phyloP scores from a whole-genome alignment of 495 filamentous ascomycete genomes.

The Astrocystis sublimbata region DNA sequence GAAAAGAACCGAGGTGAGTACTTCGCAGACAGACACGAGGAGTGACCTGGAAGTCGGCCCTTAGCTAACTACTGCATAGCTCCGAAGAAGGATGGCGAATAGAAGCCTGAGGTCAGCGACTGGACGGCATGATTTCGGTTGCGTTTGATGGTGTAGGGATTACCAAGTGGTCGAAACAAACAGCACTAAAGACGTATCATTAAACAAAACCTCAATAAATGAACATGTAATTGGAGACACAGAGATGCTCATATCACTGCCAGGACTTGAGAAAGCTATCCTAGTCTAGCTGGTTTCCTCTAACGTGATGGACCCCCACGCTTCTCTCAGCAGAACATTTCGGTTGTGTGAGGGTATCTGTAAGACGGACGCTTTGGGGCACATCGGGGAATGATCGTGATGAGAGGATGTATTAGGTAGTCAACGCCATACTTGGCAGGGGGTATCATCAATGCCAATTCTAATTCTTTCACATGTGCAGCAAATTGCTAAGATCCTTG shows the following conservation, averaged over 20 bases:
- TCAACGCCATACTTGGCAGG: constrained; percentile 3
- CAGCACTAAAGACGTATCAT: no score
- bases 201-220: no score
- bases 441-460: constrained; percentile 19
- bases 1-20: constrained; percentile 34
- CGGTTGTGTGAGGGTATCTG: no score
- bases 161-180: no score
- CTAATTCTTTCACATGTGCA: constrained; percentile 40
- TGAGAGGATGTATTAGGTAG: background rate
- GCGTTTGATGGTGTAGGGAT: background rate
- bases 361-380: background rate
- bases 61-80: constrained; percentile 19
- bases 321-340: no score
- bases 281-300: no score
- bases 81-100: constrained; percentile 28
- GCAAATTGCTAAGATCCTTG: constrained; percentile 69
- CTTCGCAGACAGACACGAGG: background rate
- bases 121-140: background rate
- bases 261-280: no score
- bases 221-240: no score
- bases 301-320: no score
- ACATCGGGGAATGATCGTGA: background rate
- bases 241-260: no score
- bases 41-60: background rate
- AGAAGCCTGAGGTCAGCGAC: background rate